Conservation (phyloP, 495 filamentous ascomycete genomes). For the Sabuloglossum arenarium region DNA sequence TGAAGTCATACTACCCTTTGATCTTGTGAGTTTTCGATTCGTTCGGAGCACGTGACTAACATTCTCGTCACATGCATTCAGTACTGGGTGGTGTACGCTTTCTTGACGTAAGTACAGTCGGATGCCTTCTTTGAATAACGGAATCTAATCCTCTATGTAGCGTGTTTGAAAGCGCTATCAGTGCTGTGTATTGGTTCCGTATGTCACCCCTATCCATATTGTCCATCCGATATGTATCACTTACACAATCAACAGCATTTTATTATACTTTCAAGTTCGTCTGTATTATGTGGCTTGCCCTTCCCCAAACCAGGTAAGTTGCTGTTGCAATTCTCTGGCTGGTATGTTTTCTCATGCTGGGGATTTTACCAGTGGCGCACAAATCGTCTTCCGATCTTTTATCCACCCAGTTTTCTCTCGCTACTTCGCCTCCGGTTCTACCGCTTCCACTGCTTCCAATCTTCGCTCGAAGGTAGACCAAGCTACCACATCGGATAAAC, state of each 20-base stretch:
- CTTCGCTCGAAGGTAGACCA: constrained; percentile 73
- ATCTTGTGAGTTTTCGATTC: background rate
- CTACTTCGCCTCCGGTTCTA: constrained; percentile 62
- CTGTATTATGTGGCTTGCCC: constrained; percentile 88
- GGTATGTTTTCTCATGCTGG: constrained; percentile 8
- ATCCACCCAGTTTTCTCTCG: constrained; percentile 75
- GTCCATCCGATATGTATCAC: background rate
- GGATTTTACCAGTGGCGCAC: constrained; percentile 47
- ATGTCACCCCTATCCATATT: constrained; percentile 11
- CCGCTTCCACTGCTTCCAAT: constrained; percentile 59
- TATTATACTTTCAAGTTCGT: constrained; percentile 99
- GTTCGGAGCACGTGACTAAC: constrained; percentile 15
- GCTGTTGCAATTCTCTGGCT: constrained; percentile 8
- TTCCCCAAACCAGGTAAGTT: constrained; percentile 77
- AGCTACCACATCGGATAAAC: constrained; percentile 1
- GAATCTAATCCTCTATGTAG: constrained; percentile 15
- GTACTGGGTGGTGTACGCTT: constrained; percentile 96
- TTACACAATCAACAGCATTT: constrained; percentile 36
- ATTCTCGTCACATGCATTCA: constrained; percentile 16
- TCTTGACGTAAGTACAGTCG: constrained; percentile 46
- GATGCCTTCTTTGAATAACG: background rate
- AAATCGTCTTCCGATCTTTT: constrained; percentile 91
- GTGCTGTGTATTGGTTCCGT: constrained; percentile 97
- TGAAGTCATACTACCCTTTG: background rate
- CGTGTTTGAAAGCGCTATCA: constrained; percentile 80